These are phyloP conservation scores for Eutypella sp. DNA, from an alignment of 2,329 filamentous ascomycete genomes.

Conservation along the genomic window DNA sequence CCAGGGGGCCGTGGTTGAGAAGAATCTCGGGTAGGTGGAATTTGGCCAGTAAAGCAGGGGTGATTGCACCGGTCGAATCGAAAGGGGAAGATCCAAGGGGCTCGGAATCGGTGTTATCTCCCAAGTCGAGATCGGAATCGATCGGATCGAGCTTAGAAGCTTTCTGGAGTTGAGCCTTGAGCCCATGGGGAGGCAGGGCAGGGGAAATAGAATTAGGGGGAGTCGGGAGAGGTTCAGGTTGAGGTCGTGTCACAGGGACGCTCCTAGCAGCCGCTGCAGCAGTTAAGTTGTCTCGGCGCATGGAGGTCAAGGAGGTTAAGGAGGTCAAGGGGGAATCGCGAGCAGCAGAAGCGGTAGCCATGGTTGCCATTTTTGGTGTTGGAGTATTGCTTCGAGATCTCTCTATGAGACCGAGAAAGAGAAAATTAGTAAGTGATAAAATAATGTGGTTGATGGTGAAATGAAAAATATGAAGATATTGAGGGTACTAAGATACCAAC, in stretches of 20 bases:
- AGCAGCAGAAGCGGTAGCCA: conserved; percentile 62
- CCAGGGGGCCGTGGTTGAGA: conserved; percentile 81
- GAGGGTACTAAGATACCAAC: too few relatives aligned
- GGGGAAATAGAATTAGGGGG: conserved; percentile 95
- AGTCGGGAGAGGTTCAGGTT: conserved; percentile 69
- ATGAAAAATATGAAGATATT: too few relatives aligned
- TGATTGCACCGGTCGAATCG: conserved; percentile 79
- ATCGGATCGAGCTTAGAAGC: conserved; percentile 54
- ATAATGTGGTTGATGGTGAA: too few relatives aligned
- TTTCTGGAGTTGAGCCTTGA: conserved; percentile 62
- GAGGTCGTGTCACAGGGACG: conserved; percentile 57
- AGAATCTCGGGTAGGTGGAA: conserved; percentile 88
- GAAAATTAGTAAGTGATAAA: too few relatives aligned
- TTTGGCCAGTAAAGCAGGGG: conserved; percentile 77
- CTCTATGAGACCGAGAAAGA: conserved; percentile 33
- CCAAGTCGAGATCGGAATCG: conserved; percentile 84
- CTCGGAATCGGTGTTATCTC: conserved; percentile 55
- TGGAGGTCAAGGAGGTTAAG: conserved; percentile 57
- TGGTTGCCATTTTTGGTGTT: conserved; percentile 54
- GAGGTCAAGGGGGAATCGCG: conserved; percentile 62
- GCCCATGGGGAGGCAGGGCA: conserved; percentile 73
- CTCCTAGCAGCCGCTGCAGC: conserved; percentile 61
- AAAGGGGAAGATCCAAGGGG: conserved; percentile 43
- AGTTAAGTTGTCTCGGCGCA: conserved; percentile 65
- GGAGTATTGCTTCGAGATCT: conserved; percentile 43